phyloP scores from a whole-genome alignment of 176 grass and related monocot genomes.

The Zea mays region Zm-B73-REFERENCE-NAM-5.0 NC_050102.1:4034501-4035000 shows the following conservation, averaged over 20 bases:
- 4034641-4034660: neutral
- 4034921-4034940: neutral
- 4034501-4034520: too few relatives aligned
- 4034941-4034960: neutral
- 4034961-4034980: neutral
- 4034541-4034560: too few relatives aligned
- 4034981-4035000: neutral
- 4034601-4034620: neutral
- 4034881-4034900: neutral
- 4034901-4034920: neutral
- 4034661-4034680: neutral
- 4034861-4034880: neutral
- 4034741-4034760: neutral
- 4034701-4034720: neutral
- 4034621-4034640: neutral
- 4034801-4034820: too few relatives aligned
- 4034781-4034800: neutral
- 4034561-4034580: neutral
- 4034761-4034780: neutral
- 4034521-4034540: too few relatives aligned
- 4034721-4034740: neutral
- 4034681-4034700: neutral
- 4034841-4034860: neutral
- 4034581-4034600: neutral
- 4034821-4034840: neutral